Percentiles rank a stretch among this genome's conserved stretches.
These are phyloP conservation scores for Aethionema arabicum DNA, from an alignment of 345 rosid genomes.

Conservation along the genomic window DNA sequence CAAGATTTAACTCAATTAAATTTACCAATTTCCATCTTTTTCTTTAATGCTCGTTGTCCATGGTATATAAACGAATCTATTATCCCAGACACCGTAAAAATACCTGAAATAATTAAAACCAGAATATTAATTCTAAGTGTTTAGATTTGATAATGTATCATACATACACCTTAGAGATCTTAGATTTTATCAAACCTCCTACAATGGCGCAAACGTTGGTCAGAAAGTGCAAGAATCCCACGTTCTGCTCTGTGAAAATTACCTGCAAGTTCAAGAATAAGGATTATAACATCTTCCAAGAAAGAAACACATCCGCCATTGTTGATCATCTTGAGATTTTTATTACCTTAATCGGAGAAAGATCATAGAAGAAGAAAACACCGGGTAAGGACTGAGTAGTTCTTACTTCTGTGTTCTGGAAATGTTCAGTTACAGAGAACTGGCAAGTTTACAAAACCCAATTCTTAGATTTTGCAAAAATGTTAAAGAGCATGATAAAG, in stretches of 20 bases:
- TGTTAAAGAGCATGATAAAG: not conserved
- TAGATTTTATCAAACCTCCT: constrained; percentile 51
- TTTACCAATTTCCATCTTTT: constrained; percentile 71
- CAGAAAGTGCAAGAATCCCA: constrained; percentile 67
- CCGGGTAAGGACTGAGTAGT: constrained; percentile 45
- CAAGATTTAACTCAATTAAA: constrained; percentile 38
- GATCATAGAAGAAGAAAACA: constrained; percentile 76
- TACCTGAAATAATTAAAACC: constrained; percentile 38
- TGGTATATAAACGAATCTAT: constrained; percentile 69
- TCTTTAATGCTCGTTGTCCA: constrained; percentile 66
- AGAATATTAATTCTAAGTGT: not conserved
- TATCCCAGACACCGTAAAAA: constrained; percentile 71
- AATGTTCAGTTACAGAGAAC: constrained; percentile 83
- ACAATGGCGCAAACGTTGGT: constrained; percentile 69
- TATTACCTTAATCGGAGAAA: constrained; percentile 92
- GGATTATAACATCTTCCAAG: not conserved
- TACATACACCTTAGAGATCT: not conserved
- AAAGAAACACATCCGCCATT: not conserved
- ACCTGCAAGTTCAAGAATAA: constrained; percentile 45
- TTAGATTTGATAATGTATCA: constrained; percentile 3
- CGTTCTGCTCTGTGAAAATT: constrained; percentile 58
- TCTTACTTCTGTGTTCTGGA: constrained; percentile 46
- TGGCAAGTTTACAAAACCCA: constrained; percentile 26
- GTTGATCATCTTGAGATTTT: not conserved
- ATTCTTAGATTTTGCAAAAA: not conserved